These are phyloP conservation scores for Apiospora sp. DNA, from an alignment of 2,329 filamentous ascomycete genomes.

Conservation along the genomic window DNA sequence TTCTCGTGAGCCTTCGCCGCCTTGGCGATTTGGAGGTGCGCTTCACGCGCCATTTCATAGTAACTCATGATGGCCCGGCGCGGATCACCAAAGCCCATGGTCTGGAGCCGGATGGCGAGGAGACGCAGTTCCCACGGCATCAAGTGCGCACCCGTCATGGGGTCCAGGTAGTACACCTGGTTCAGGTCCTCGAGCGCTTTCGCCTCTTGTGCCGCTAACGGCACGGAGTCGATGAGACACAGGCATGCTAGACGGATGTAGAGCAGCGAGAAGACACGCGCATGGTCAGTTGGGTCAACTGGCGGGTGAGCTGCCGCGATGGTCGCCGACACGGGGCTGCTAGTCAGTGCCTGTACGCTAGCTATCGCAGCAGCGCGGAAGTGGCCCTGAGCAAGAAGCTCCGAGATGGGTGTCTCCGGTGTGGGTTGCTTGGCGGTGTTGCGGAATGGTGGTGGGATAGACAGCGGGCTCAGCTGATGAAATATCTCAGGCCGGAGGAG, in stretches of 20 bases:
- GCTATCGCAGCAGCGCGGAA: constrained; percentile 81
- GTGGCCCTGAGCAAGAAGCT: constrained; percentile 75
- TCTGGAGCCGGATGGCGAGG: constrained; percentile 83
- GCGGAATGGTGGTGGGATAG: constrained; percentile 71
- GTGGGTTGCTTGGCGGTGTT: constrained; percentile 70
- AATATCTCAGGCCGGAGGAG: constrained; percentile 83
- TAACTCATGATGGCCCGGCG: constrained; percentile 87
- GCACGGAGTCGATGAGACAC: constrained; percentile 76
- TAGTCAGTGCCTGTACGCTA: constrained; percentile 67
- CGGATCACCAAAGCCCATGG: constrained; percentile 84
- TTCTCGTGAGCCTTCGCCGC: constrained; percentile 55
- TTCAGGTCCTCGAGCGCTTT: constrained; percentile 70
- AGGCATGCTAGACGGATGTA: constrained; percentile 85
- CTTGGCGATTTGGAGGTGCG: constrained; percentile 65
- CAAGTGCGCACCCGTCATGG: constrained; percentile 65
- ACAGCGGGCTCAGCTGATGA: constrained; percentile 75
- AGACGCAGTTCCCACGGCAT: constrained; percentile 90
- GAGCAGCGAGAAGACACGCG: constrained; percentile 76
- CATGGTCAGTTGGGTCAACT: constrained; percentile 63
- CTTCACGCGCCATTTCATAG: constrained; percentile 86
- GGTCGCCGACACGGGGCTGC: constrained; percentile 46
- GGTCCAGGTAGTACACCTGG: constrained; percentile 63
- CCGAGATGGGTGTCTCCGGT: constrained; percentile 69
- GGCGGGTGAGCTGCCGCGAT: constrained; percentile 44
- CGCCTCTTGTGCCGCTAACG: constrained; percentile 73